Evolutionary conservation across 139 green algal genomes (phyloP), one percentile per base, ranked within the genome.

Genomic region (Mesostigma viride): DNA sequence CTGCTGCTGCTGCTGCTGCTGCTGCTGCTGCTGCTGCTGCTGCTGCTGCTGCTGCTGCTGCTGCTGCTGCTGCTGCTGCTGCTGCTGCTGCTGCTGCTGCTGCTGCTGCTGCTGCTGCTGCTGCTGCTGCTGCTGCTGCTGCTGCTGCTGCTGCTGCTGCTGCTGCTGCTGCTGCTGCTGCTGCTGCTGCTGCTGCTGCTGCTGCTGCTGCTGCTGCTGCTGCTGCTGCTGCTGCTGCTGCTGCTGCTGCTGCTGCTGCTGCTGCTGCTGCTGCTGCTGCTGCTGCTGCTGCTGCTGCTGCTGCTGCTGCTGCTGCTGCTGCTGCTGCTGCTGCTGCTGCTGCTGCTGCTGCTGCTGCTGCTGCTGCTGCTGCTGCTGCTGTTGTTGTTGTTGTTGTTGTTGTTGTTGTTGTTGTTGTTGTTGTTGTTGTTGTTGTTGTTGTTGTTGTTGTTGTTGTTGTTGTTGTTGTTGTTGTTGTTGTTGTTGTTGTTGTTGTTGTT

Each of bases 1-100:
- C 40, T 51, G 40, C 40, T 51, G 40, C 40, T 51, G 40, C 40
- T 51, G 40, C 40, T 51, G 40, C 40, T 51, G 40, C 40, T 51
- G 40, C 40, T 51, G 40, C 40, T 51, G 40, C 40, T 51, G 40
- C 40, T 51, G 40, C 14, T 51, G 40, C 40, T 51, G 40, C 40
- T 51, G 40, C 40, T 51, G 40, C 40, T 51, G 40, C 40, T 51
- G 40, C 40, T 51, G 40, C 40, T 51, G 40, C 40, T 51, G 40
- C 40, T 51, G 40, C 40, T 51, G 40, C 40, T 51, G 40, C 40
- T 51, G 40, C 40, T 51, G 40, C 40, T 51, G 40, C 40, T 51
- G 40, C 40, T 51, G 40, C 40, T 51, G 40, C 40, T 51, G 40
- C 40, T 51, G 40, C 40, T 51, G 40, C 40, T 51, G 40, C 40